Percentiles rank a stretch among this genome's conserved stretches.
Evolutionary conservation across 106 monocot genomes (phyloP).

Genomic region (Posidonia australis): DNA sequence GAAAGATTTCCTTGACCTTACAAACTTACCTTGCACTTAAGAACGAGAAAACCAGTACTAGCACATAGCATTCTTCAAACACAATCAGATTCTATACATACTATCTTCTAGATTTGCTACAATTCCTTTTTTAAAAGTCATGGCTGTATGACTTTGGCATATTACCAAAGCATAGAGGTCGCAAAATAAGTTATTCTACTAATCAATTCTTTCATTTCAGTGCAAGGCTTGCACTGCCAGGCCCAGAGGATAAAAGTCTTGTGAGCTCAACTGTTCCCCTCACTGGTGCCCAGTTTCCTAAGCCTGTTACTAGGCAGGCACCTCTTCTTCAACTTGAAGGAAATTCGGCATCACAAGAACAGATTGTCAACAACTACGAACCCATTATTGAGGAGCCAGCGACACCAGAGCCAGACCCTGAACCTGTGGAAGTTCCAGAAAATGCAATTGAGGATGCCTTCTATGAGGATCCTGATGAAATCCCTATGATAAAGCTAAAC

Average conservation of each 20-base stretch:
- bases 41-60: too few relatives aligned
- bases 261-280: conserved; percentile 11
- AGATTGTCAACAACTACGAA: conserved; percentile 14
- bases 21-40: too few relatives aligned
- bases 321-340: not conserved
- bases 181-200: conserved; percentile 1
- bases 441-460: conserved; percentile 48
- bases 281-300: conserved; percentile 2
- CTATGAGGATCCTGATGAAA: conserved; percentile 56
- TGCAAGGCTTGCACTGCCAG: conserved; percentile 51
- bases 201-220: conserved; percentile 21
- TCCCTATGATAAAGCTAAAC: conserved; percentile 49
- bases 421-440: conserved; percentile 18
- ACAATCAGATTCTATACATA: too few relatives aligned
- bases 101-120: too few relatives aligned
- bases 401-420: conserved; percentile 38
- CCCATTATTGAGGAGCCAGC: conserved; percentile 64
- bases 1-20: too few relatives aligned
- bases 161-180: too few relatives aligned
- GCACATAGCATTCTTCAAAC: too few relatives aligned
- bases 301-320: not conserved
- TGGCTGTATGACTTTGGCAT: too few relatives aligned
- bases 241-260: conserved; percentile 42
- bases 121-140: too few relatives aligned
- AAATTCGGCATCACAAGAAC: not conserved